Base-by-base conservation (phyloP, 352 stramenopile species). In the Globisporangium abappressorium region DNA sequence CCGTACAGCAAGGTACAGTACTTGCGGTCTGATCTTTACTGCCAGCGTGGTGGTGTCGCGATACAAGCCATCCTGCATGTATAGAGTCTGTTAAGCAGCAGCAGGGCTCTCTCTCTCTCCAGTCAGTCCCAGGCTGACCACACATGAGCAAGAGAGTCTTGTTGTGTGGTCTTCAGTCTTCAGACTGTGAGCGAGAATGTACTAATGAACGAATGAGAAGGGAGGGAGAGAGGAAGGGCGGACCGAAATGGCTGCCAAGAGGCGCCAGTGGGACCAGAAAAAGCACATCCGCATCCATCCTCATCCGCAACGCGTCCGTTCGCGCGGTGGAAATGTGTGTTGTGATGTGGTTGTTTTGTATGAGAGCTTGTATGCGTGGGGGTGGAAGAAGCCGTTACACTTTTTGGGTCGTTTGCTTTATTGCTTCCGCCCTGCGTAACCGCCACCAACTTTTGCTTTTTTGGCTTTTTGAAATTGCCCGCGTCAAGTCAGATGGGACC, bases 341-440 rank as follows among this genome's bases (percentile, higher is more conserved):
- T 20, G 20, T 26, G 47, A 1, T 26, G 24, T 26, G 24, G 24
- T 55, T 55, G n/a, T 15, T 28, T 28, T 55, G 43, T 24, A 22
- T 51, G 43, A 51, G 2, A 22, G 43, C 22, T 51, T 51, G 43
- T 51, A 22, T 22, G 18, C 43, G 6, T 5, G 12, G 36, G 9
- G 38, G 38, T 14, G 41, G 41, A 47, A n/a, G 41, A 47, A 47
- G 5, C 15, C 41, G 41, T 47, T 47, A n/a, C 41, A 20, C 15
- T 47, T 9, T 5, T 47, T 1, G 8, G 11, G 34, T 12, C 15
- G 41, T 51, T 51, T 51, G 43, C 18, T 22, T 46, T 46, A 5
- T 60, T 46, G 55, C 30, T 28, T 46, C 56, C 56, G 56, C 28
- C 30, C 20, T 47, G 56, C 20, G 56, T 61, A 61, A 61, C 56